Evolutionary conservation across 768 basidiomycete genomes (phyloP), one percentile per base, ranked within the genome.

Genomic region (Lepiota venenata): DNA sequence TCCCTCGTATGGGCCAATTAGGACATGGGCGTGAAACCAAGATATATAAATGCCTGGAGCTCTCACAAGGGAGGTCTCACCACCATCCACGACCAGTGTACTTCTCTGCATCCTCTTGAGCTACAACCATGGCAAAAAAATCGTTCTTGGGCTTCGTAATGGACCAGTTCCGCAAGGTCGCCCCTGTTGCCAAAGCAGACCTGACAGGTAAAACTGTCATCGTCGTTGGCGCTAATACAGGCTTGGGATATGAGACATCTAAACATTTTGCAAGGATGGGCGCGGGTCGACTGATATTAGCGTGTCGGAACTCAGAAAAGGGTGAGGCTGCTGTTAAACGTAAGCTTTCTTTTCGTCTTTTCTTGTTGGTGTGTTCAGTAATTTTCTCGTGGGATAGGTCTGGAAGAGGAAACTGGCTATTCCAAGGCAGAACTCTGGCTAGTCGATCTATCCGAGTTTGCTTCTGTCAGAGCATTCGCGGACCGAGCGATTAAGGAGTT

Each of bases 161-260:
- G 8, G 52, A 58, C 22, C 57, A 58, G n/a, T 36, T n/a, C 36
- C 10, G 29, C 16, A n/a, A 20, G 1, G 52, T 67, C 10, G 67
- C 69, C 7, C 66, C 68, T 3, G 67, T 75, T 2, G 64, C 66
- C 16, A 58, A 61, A 2, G 67, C 60, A 0, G 72, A 78, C 55
- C 65, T 82, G 18, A 60, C 63, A 9, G 75, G 74, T 6, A 78
- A 77, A 60, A 78, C 77, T 10, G 70, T 82, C 22, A 47, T 82
- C n/a, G 70, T 84, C 27, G 69, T 73, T 35, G 72, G 72, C 14
- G 76, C 81, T 4, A 84, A 84, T 58, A 69, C 69, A 20, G 83
- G 79, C 3, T 55, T 80, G 4, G 79, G 79, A 2, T 69, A 74
- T 40, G 76, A 80, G 57, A 71, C 77, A 2, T 64, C 74, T 5